phyloP scores from a whole-genome alignment of 768 basidiomycete species.

The Leucosporidium yakuticum region DNA sequence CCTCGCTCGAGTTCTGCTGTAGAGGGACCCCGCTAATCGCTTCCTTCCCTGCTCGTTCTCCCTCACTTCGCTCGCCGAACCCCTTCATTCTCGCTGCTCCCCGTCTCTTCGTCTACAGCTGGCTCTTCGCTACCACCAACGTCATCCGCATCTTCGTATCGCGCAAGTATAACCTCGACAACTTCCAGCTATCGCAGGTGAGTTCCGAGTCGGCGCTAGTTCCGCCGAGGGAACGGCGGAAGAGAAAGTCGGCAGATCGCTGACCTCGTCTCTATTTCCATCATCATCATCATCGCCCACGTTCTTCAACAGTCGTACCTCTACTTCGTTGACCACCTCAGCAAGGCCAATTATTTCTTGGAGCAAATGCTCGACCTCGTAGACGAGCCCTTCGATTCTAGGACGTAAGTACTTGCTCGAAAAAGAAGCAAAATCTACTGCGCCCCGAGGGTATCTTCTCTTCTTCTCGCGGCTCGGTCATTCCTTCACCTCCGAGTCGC shows the following conservation, averaged over 20 bases:
- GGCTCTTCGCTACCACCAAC: slow-evolving; percentile 91
- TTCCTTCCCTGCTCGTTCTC: no score
- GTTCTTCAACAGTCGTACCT: slow-evolving; percentile 51
- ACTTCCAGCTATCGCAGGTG: slow-evolving; percentile 85
- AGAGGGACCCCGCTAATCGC: no score
- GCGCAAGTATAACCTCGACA: slow-evolving; percentile 63
- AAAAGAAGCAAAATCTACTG: neutral
- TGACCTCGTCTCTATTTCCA: neutral
- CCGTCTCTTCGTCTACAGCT: slow-evolving; percentile 51
- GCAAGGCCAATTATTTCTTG: slow-evolving; percentile 72
- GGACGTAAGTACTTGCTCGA: slow-evolving; percentile 49
- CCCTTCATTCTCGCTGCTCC: slow-evolving; percentile 39
- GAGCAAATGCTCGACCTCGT: slow-evolving; percentile 76
- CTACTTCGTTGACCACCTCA: slow-evolving; percentile 72
- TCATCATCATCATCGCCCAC: neutral
- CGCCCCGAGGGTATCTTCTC: neutral
- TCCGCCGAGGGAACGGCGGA: no score
- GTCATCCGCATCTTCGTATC: slow-evolving; percentile 1
- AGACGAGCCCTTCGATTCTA: slow-evolving; percentile 69
- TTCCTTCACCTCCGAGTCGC: slow-evolving; percentile 77
- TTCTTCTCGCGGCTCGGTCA: slow-evolving; percentile 66
- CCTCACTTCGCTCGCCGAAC: no score
- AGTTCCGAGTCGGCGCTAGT: neutral
- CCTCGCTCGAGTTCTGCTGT: neutral
- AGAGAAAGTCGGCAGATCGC: no score